These are phyloP conservation scores for Desmodesmus armatus DNA, from an alignment of 139 green algal species.

Conservation along the genomic window DNA sequence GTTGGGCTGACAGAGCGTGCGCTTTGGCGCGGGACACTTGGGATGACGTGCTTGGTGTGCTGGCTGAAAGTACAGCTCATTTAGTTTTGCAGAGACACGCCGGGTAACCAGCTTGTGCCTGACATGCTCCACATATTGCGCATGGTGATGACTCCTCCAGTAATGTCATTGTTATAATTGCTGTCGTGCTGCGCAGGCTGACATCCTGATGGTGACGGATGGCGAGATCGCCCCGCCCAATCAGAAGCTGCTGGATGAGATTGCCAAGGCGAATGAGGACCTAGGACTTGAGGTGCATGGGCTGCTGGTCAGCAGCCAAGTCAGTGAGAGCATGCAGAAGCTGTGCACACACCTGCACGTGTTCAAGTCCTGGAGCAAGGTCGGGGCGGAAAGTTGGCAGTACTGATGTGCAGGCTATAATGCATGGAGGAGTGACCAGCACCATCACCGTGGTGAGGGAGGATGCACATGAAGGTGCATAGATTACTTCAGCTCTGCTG, in stretches of 20 bases:
- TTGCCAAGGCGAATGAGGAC: constrained; percentile 54
- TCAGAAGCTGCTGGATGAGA: constrained; percentile 47
- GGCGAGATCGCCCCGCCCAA: constrained; percentile 85
- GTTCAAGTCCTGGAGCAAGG: constrained; percentile 90
- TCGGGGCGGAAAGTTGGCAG: constrained; percentile 67
- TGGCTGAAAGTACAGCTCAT: too few relatives aligned
- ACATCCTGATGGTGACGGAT: constrained; percentile 96
- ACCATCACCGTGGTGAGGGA: too few relatives aligned
- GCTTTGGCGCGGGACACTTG: too few relatives aligned
- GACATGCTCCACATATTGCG: not conserved
- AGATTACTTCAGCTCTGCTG: too few relatives aligned
- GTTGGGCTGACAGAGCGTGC: too few relatives aligned
- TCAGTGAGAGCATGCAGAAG: constrained; percentile 76
- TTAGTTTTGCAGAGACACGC: too few relatives aligned
- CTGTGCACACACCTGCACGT: constrained; percentile 89
- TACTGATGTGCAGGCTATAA: too few relatives aligned
- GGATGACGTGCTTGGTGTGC: too few relatives aligned
- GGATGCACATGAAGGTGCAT: too few relatives aligned
- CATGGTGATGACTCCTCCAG: not conserved
- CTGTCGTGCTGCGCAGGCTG: constrained; percentile 68
- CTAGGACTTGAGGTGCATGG: constrained; percentile 90
- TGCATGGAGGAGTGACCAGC: too few relatives aligned
- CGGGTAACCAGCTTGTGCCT: too few relatives aligned
- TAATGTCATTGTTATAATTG: not conserved
- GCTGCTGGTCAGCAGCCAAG: constrained; percentile 78